Conservation (phyloP, 2,329 filamentous ascomycete species). For the Trichoderma atrobrunneum region DNA sequence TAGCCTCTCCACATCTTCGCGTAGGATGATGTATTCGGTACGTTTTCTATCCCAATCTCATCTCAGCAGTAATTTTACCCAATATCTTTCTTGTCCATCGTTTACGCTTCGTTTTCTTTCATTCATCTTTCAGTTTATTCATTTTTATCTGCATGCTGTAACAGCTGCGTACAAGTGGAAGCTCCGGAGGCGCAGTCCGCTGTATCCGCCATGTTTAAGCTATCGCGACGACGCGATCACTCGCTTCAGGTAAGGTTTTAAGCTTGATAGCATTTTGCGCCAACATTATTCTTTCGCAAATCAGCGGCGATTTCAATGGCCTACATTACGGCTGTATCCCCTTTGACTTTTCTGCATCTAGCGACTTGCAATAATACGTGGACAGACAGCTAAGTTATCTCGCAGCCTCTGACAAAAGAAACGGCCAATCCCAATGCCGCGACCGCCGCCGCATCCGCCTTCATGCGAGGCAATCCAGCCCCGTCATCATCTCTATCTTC, state of each 20-base stretch:
- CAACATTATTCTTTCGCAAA: neutral
- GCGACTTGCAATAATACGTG: neutral
- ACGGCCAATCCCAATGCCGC: slow-evolving; percentile 71
- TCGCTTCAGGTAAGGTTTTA: slow-evolving; percentile 42
- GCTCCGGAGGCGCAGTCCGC: neutral
- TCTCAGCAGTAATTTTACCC: slow-evolving; percentile 5
- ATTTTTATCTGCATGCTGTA: neutral
- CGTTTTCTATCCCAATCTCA: neutral
- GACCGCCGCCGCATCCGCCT: slow-evolving; percentile 77
- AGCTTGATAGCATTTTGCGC: neutral
- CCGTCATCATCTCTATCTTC: slow-evolving; percentile 66
- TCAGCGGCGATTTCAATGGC: neutral
- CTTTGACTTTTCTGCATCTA: no score
- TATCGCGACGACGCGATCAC: slow-evolving; percentile 49
- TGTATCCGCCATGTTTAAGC: slow-evolving; percentile 45
- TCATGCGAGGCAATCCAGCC: slow-evolving; percentile 65
- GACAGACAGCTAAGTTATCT: slow-evolving; percentile 11
- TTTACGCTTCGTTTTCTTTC: neutral
- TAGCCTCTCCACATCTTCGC: neutral
- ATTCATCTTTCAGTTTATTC: neutral
- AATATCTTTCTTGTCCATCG: neutral
- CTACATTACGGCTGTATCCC: no score
- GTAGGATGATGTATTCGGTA: slow-evolving; percentile 14
- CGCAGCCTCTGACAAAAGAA: slow-evolving; percentile 60
- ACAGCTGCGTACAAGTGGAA: neutral